A percentile compares a stretch with the other conserved stretches of the same genome.
phyloP scores from a whole-genome alignment of 73 alveolate species.

The Tetrahymena elliotti region DNA sequence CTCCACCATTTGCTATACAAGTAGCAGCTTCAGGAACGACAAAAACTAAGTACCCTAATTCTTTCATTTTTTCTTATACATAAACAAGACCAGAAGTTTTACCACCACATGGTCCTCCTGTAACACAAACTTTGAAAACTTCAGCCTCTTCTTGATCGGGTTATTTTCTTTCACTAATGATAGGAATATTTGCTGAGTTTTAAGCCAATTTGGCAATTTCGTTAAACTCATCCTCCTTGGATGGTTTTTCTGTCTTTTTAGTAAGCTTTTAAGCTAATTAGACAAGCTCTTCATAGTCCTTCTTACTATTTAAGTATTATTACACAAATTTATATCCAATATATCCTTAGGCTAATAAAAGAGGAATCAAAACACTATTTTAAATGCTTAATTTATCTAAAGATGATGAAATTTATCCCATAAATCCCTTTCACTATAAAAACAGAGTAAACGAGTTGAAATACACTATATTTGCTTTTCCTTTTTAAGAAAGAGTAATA shows the following conservation, averaged over 20 bases:
- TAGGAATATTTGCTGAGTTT: background rate
- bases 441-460: background rate
- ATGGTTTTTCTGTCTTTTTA: background rate
- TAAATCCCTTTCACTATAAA: background rate
- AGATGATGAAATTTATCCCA: background rate
- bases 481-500: background rate
- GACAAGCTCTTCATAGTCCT: background rate
- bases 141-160: background rate
- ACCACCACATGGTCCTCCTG: slow-evolving; percentile 91
- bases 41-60: slow-evolving; percentile 64
- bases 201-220: background rate
- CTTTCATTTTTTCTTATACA: slow-evolving; percentile 38
- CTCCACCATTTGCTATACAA: slow-evolving; percentile 69
- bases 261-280: background rate
- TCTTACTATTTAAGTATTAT: background rate
- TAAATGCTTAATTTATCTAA: background rate
- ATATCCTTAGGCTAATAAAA: background rate
- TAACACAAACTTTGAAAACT: slow-evolving; percentile 57
- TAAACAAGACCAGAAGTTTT: slow-evolving; percentile 69
- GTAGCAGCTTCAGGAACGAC: slow-evolving; percentile 84
- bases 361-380: background rate
- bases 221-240: background rate
- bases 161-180: background rate
- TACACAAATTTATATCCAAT: background rate
- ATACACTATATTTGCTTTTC: background rate